phyloP scores from a whole-genome alignment of 192 early-diverging fungal genomes.

The Coemansia sp. region DNA sequence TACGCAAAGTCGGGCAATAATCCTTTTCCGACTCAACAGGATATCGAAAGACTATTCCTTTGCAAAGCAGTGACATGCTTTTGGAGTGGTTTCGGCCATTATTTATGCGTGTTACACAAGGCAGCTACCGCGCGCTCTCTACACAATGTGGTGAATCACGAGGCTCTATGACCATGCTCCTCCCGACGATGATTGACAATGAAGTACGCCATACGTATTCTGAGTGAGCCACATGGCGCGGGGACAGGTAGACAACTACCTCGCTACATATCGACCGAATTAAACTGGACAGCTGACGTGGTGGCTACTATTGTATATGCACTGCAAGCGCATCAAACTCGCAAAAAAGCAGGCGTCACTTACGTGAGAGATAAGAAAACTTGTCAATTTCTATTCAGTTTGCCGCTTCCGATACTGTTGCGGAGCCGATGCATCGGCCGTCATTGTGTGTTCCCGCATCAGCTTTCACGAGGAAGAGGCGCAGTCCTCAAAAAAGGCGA shows the following conservation, averaged over 20 bases:
- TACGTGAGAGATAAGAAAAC: neutral
- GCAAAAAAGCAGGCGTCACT: neutral
- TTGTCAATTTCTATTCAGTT: neutral
- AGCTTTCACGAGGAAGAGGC: neutral
- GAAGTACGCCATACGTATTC: neutral
- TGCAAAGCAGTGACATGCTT: neutral
- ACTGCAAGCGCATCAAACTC: neutral
- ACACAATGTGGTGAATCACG: neutral
- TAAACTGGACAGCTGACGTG: neutral
- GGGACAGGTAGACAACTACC: neutral
- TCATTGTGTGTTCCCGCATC: neutral
- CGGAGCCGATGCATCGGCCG: neutral
- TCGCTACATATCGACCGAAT: neutral
- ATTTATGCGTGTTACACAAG: neutral
- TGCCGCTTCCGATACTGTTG: neutral
- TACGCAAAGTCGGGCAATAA: neutral
- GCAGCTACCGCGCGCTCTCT: neutral
- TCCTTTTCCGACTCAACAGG: neutral
- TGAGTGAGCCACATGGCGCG: slow-evolving; percentile 3
- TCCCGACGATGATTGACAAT: neutral
- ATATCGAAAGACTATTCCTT: neutral
- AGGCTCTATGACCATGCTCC: neutral
- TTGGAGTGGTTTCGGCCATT: neutral
- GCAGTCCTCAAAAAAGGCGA: neutral
- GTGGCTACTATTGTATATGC: neutral